Percentiles rank a stretch among this genome's conserved stretches.
Conservation (phyloP, 1,284 basidiomycete species). For the Exsudoporus floridanus region DNA sequence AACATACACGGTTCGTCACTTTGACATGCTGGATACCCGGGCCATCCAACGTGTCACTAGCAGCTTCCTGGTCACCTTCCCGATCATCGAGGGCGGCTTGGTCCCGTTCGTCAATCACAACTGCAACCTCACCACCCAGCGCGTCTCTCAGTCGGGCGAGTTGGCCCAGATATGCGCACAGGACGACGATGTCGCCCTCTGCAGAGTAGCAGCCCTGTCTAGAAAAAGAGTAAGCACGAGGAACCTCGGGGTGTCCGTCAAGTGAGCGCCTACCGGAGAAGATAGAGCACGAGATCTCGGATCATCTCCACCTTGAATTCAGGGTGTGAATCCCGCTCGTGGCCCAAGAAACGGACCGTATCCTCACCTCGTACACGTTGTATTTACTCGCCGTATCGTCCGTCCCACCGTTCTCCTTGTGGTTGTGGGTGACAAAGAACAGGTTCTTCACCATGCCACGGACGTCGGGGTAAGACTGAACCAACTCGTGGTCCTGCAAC, state of each 20-base stretch:
- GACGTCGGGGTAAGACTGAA: constrained; percentile 50
- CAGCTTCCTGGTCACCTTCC: constrained; percentile 41
- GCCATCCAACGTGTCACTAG: constrained; percentile 29
- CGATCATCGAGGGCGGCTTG: constrained; percentile 53
- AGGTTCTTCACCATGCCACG: constrained; percentile 57
- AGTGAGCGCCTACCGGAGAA: constrained; percentile 48
- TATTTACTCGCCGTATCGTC: constrained; percentile 63
- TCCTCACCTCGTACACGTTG: constrained; percentile 64
- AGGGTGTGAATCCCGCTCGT: neutral
- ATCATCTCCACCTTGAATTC: constrained; percentile 61
- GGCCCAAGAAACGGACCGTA: neutral
- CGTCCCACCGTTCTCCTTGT: constrained; percentile 51
- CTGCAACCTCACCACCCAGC: constrained; percentile 49
- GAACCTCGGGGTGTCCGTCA: neutral
- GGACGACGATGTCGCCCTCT: constrained; percentile 70
- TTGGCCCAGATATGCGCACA: constrained; percentile 77
- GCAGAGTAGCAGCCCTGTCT: constrained; percentile 58
- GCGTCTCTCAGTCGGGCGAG: constrained; percentile 57
- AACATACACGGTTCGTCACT: constrained; percentile 47
- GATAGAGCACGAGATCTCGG: constrained; percentile 65
- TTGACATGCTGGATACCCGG: constrained; percentile 44
- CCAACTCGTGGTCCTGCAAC: constrained; percentile 55
- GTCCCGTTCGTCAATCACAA: constrained; percentile 71
- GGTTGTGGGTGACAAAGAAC: constrained; percentile 57
- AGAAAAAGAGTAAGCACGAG: neutral